phyloP scores from a whole-genome alignment of 2,329 filamentous ascomycete species.

The Hymenoscyphus albidus region DNA sequence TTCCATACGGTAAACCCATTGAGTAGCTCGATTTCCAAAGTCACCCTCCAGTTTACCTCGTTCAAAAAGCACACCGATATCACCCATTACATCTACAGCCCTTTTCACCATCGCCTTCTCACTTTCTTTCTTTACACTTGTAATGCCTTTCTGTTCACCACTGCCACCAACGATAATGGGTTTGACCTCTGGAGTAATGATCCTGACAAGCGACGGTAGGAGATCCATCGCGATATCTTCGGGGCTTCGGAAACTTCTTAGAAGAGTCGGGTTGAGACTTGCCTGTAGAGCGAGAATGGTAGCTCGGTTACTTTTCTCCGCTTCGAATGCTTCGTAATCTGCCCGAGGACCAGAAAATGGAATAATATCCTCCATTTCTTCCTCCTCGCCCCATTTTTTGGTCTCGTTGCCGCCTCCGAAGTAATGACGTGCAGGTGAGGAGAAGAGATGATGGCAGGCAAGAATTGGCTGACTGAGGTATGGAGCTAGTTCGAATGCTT shows the following conservation, averaged over 20 bases:
- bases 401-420: conserved; percentile 44
- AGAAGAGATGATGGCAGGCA: conserved; percentile 89
- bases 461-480: conserved; percentile 85
- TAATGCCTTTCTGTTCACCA: conserved; percentile 61
- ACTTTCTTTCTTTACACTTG: conserved; percentile 81
- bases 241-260: conserved; percentile 73
- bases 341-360: conserved; percentile 82
- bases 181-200: conserved; percentile 86
- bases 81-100: conserved; percentile 78
- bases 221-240: conserved; percentile 78
- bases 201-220: conserved; percentile 76
- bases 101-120: conserved; percentile 79
- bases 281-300: conserved; percentile 72
- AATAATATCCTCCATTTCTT: conserved; percentile 48
- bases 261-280: conserved; percentile 66
- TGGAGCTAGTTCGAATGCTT: conserved; percentile 87
- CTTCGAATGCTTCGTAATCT: conserved; percentile 76
- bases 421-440: conserved; percentile 53
- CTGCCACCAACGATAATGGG: conserved; percentile 79
- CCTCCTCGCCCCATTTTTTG: conserved; percentile 42
- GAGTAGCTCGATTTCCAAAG: conserved; percentile 50
- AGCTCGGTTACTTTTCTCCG: conserved; percentile 72
- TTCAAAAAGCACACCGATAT: conserved; percentile 76
- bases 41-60: conserved; percentile 74
- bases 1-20: conserved; percentile 92